Percentiles rank a stretch among this genome's conserved stretches.
These are phyloP conservation scores for Athelia psychrophila DNA, from an alignment of 1,284 basidiomycete genomes.

Conservation along the genomic window DNA sequence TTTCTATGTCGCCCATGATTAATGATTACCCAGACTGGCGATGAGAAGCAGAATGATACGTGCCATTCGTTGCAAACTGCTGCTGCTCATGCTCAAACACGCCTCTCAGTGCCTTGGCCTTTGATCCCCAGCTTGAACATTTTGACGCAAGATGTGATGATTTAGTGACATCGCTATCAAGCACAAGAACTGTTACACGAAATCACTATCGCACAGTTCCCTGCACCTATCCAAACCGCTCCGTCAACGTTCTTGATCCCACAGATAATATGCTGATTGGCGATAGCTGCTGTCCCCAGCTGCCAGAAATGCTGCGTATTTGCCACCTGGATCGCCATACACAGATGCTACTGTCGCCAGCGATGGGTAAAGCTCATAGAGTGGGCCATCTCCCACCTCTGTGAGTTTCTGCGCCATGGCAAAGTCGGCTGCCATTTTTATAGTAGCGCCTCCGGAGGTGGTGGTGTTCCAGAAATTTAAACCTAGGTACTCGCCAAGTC, in stretches of 20 bases:
- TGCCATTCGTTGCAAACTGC: too few species aligned
- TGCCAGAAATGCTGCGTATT: conserved; percentile 44
- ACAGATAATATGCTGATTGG: conserved; percentile 47
- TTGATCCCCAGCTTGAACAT: too few species aligned
- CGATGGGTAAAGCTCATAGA: conserved; percentile 44
- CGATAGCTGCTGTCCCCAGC: conserved; percentile 35
- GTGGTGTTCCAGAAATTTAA: conserved; percentile 46
- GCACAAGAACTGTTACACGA: too few species aligned
- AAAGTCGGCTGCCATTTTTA: conserved; percentile 56
- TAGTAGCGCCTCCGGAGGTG: conserved; percentile 45
- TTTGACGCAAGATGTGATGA: too few species aligned
- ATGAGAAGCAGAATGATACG: too few species aligned
- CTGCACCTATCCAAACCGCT: too few species aligned
- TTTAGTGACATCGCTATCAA: too few species aligned
- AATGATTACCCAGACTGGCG: too few species aligned
- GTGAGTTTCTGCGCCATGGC: conserved; percentile 39
- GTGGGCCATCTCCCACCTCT: conserved; percentile 24
- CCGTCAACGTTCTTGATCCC: conserved; percentile 36
- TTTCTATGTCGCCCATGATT: too few species aligned
- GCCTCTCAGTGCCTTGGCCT: too few species aligned
- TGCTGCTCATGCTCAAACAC: too few species aligned
- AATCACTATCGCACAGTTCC: too few species aligned
- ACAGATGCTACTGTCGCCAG: conserved; percentile 48
- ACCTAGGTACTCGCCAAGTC: conserved; percentile 42
- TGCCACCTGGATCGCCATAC: conserved; percentile 49